phyloP scores from a whole-genome alignment of 257 asterid species.

The Striga asiatica region DNA sequence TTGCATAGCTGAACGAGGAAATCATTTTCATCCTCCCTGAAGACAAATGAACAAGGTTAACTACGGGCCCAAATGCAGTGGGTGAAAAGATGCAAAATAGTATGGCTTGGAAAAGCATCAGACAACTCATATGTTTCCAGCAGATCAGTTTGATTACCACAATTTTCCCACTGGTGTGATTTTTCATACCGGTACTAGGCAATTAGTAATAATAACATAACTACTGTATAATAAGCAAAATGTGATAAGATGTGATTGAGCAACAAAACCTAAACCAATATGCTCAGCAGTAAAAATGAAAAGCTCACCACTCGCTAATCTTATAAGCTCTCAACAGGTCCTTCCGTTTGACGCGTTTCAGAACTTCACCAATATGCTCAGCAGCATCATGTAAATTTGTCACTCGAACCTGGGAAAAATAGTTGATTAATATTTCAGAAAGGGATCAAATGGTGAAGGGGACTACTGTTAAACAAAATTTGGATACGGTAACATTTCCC shows the following conservation, averaged over 20 bases:
- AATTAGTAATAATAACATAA: too few relatives aligned
- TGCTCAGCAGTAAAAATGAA: background rate
- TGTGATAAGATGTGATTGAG: too few relatives aligned
- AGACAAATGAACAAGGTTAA: constrained; percentile 13
- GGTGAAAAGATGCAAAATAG: background rate
- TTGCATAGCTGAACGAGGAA: constrained; percentile 87
- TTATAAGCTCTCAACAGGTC: constrained; percentile 79
- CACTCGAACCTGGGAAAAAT: constrained; percentile 56
- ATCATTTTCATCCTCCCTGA: constrained; percentile 77
- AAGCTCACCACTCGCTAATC: constrained; percentile 53
- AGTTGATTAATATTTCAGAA: background rate
- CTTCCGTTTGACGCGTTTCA: constrained; percentile 80
- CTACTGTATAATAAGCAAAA: too few relatives aligned
- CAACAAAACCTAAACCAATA: too few relatives aligned
- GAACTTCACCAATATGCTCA: constrained; percentile 93
- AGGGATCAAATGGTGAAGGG: too few relatives aligned
- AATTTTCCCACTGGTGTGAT: background rate
- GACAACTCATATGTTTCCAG: background rate
- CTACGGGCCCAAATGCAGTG: background rate
- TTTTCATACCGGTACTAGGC: constrained; percentile 1
- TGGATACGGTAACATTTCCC: too few relatives aligned
- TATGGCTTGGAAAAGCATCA: background rate
- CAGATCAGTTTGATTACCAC: background rate
- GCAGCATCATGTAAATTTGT: constrained; percentile 90
- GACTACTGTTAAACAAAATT: too few relatives aligned